Conservation (phyloP, 1,284 basidiomycete genomes). For the Naganishia sp. region DNA sequence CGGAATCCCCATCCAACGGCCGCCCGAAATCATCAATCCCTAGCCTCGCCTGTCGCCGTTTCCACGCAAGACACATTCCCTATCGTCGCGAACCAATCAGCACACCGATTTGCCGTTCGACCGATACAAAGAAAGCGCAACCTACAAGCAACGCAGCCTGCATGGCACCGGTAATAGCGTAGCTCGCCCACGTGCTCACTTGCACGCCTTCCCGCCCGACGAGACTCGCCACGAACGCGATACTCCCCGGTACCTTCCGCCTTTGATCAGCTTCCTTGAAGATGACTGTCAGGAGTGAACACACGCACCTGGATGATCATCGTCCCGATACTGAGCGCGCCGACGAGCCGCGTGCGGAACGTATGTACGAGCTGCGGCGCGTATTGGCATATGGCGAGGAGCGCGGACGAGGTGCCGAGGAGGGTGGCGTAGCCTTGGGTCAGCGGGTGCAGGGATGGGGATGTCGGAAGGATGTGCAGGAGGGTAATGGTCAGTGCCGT, state of each 20-base stretch:
- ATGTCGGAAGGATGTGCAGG: constrained; percentile 52
- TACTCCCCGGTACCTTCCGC: constrained; percentile 66
- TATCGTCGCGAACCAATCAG: constrained; percentile 26
- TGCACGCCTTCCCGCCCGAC: constrained; percentile 75
- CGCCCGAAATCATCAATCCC: constrained; percentile 92
- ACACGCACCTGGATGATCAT: constrained; percentile 78
- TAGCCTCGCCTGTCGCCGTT: constrained; percentile 68
- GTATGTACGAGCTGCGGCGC: constrained; percentile 83
- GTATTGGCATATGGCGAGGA: constrained; percentile 81
- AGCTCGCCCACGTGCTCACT: constrained; percentile 86
- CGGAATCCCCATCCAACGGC: constrained; percentile 53
- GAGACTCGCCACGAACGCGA: constrained; percentile 84
- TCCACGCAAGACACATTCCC: constrained; percentile 78
- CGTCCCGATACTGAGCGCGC: constrained; percentile 87
- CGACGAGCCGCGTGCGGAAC: constrained; percentile 75
- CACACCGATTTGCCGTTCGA: too few species aligned
- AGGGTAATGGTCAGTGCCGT: constrained; percentile 44
- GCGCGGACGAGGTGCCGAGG: constrained; percentile 77
- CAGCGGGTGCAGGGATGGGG: constrained; percentile 53
- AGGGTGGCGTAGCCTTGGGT: constrained; percentile 76
- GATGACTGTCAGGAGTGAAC: too few species aligned
- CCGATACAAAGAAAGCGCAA: neutral
- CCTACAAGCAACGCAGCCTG: constrained; percentile 72
- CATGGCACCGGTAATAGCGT: constrained; percentile 80
- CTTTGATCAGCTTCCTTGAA: too few species aligned